A percentile compares a stretch with the other conserved stretches of the same genome.
phyloP scores from a whole-genome alignment of 2,329 filamentous ascomycete species.

The Phyllachora maydis region DNA sequence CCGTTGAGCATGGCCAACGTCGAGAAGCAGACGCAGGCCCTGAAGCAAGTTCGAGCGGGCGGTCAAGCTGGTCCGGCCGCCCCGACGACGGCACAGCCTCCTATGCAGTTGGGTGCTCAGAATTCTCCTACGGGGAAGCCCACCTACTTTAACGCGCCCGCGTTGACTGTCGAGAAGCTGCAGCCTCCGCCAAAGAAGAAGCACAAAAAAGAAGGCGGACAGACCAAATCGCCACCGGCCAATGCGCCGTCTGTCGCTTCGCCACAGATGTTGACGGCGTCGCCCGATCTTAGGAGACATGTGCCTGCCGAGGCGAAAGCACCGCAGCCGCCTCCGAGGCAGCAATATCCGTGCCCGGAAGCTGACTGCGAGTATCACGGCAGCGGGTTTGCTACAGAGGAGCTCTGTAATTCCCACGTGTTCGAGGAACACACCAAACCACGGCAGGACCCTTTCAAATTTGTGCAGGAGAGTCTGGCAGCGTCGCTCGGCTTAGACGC shows the following conservation, averaged over 20 bases:
- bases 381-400: conserved; percentile 30
- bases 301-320: conserved; percentile 8
- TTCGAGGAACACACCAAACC: conserved; percentile 40
- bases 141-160: conserved; percentile 27
- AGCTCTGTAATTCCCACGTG: conserved; percentile 28
- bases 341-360: conserved; percentile 28
- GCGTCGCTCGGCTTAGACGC: conserved; percentile 26
- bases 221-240: conserved; percentile 13
- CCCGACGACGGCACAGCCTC: conserved; percentile 34
- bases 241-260: conserved; percentile 19
- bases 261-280: conserved; percentile 26
- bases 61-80: conserved; percentile 33
- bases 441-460: conserved; percentile 30
- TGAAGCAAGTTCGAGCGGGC: conserved; percentile 23
- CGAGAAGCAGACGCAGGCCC: conserved; percentile 27
- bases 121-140: conserved; percentile 39
- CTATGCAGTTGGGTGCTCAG: conserved; percentile 28
- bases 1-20: conserved; percentile 23
- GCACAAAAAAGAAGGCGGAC: conserved; percentile 20
- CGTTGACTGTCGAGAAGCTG: conserved; percentile 29
- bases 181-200: conserved; percentile 31
- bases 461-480: conserved; percentile 26
- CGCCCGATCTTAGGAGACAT: conserved; percentile 21
- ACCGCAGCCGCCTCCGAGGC: too few relatives aligned
- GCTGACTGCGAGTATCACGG: conserved; percentile 28